Base-by-base conservation (phyloP, 768 basidiomycete genomes). In the Holtermannia corniformis region DNA sequence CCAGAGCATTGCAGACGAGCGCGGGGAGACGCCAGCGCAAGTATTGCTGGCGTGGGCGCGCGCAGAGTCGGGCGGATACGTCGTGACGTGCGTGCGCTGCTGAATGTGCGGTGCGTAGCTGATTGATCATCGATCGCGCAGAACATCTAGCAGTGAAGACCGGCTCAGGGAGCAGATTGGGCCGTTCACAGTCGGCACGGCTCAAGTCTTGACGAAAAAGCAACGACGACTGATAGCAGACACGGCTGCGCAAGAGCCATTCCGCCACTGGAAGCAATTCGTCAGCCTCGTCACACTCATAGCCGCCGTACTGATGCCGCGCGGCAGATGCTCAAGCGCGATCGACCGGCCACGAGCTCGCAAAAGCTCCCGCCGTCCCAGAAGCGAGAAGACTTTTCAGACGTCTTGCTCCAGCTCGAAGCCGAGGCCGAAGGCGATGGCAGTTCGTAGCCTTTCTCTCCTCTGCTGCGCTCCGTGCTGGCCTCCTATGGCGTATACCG, bases 381-480 rank as follows among this genome's bases (percentile, higher is more conserved):
- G 32, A 59, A 61, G 44, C 58, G 63, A 44, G 61, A 64, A 32
- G 67, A 62, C 46, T 72, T 70, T 53, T 55, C 63, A 3, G 61
- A 59, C 16, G 62, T 72, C 4, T 51, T 72, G 14, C 44, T 61
- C 47, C 60, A 66, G 44, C 54, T 72, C 3, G 70, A 68, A 44
- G 70, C 65, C 2, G 64, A 72, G 51, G 66, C 63, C 24, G 63
- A 66, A 43, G 64, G 57, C 10, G 47, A 55, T 11, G 61, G 64
- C 53, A 58, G 62, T 63, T 42, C 45, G 52, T 51, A 1, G 13
- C 11, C 22, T 3, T 37, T 26, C n/a, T 27, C 20, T 49, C 5
- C 1, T 28, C 20, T 26, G 16, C 24, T 16, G 32, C 24, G 4
- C 41, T 21, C n/a, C n/a, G n/a, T n/a, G n/a, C n/a, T n/a, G n/a